These are phyloP conservation scores for Niebla homalea DNA, from an alignment of 495 filamentous ascomycete species.

Conservation along the genomic window DNA sequence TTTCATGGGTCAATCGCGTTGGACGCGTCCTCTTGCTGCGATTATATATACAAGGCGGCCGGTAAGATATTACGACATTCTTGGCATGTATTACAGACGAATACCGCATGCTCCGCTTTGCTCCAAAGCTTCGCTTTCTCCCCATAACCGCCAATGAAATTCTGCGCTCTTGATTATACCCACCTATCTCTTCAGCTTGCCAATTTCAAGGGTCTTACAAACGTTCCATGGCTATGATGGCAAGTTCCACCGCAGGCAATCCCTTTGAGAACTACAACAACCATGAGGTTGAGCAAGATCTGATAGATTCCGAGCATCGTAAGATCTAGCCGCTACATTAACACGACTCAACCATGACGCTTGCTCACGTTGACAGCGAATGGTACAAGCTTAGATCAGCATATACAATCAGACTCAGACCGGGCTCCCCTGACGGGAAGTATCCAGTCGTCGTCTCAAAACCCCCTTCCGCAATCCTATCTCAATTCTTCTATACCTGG, in stretches of 20 bases:
- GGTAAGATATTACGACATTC: too few relatives aligned
- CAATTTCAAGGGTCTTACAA: too few relatives aligned
- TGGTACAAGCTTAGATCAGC: conserved; percentile 88
- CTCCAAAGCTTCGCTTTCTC: too few relatives aligned
- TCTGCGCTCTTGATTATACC: too few relatives aligned
- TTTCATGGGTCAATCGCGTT: too few relatives aligned
- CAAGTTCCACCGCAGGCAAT: conserved; percentile 29
- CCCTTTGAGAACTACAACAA: conserved; percentile 45
- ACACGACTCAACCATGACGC: not conserved
- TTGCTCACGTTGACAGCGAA: conserved; percentile 10
- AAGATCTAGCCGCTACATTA: conserved; percentile 8
- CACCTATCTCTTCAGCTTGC: too few relatives aligned
- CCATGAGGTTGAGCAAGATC: conserved; percentile 68
- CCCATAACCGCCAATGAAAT: too few relatives aligned
- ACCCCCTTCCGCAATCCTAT: conserved; percentile 37
- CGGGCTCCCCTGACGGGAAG: conserved; percentile 69
- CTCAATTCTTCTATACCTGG: conserved; percentile 82
- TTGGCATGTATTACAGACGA: too few relatives aligned
- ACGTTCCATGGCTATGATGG: conserved; percentile 25
- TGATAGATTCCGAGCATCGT: conserved; percentile 97
- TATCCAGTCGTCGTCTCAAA: conserved; percentile 46
- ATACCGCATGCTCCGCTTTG: too few relatives aligned
- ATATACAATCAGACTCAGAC: conserved; percentile 54
- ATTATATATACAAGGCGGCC: too few relatives aligned
- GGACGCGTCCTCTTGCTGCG: too few relatives aligned